phyloP scores from a whole-genome alignment of 371 early-diverging fungal species.

The Zychaea mexicana region DNA sequence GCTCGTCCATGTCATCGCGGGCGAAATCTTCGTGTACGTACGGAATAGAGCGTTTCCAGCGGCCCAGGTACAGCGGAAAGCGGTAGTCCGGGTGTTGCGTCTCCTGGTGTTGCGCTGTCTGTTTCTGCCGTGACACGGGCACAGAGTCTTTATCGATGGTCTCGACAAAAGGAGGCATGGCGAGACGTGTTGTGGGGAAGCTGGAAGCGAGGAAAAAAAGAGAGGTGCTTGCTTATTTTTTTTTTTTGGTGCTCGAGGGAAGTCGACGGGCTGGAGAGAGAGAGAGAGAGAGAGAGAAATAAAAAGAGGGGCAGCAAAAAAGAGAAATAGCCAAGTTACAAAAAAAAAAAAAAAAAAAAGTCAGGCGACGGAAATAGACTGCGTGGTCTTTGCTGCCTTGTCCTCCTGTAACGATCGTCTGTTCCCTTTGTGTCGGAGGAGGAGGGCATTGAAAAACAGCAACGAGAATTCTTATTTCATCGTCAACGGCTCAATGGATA shows the following conservation, averaged over 20 bases:
- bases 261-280: too few species aligned
- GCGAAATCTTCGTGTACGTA: constrained; percentile 75
- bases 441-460: too few species aligned
- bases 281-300: neutral
- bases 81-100: constrained; percentile 66
- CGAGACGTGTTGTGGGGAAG: neutral
- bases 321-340: neutral
- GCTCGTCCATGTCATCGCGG: constrained; percentile 91
- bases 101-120: neutral
- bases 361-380: constrained; percentile 8
- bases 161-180: constrained; percentile 34
- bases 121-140: constrained; percentile 8
- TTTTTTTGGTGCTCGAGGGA: neutral
- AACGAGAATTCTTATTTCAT: too few species aligned
- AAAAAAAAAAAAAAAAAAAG: constrained; percentile 14
- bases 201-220: neutral
- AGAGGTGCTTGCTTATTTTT: neutral
- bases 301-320: constrained; percentile 5
- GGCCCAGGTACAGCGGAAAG: constrained; percentile 81
- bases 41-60: constrained; percentile 85
- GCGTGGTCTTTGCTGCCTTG: neutral
- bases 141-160: constrained; percentile 17
- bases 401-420: constrained; percentile 1
- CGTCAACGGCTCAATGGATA: too few species aligned
- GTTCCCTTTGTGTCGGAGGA: neutral